Evolutionary conservation across 2,329 filamentous ascomycete species (phyloP).

Genomic region (Pseudogymnoascus sp.): DNA sequence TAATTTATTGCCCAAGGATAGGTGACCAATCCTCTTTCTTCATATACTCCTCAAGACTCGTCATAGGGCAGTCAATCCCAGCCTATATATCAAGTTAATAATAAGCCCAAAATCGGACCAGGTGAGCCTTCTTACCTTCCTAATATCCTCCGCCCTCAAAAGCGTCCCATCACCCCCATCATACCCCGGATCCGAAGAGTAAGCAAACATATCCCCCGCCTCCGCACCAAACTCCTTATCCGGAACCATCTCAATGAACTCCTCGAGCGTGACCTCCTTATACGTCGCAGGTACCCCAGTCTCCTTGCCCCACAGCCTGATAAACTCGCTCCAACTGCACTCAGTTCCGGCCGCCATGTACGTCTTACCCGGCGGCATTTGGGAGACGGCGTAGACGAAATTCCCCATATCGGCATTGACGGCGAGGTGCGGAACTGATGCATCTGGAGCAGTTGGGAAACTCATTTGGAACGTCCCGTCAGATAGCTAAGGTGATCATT

Average conservation of each 20-base stretch:
- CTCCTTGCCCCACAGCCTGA: slow-evolving; percentile 33
- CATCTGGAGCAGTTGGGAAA: slow-evolving; percentile 35
- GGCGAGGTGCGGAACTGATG: slow-evolving; percentile 36
- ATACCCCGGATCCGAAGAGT: slow-evolving; percentile 40
- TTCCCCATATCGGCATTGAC: slow-evolving; percentile 39
- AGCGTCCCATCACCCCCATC: slow-evolving; percentile 36
- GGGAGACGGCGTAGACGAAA: slow-evolving; percentile 40
- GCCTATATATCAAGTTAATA: background rate
- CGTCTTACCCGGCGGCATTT: slow-evolving; percentile 39
- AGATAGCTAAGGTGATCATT: slow-evolving; percentile 22
- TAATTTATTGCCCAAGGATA: slow-evolving; percentile 10
- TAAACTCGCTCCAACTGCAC: slow-evolving; percentile 39
- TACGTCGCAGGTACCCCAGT: slow-evolving; percentile 31
- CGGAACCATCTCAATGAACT: slow-evolving; percentile 31
- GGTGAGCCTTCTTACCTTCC: slow-evolving; percentile 29
- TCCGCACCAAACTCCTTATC: slow-evolving; percentile 37
- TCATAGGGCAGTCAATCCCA: slow-evolving; percentile 22
- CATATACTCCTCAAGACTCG: slow-evolving; percentile 24
- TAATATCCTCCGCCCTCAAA: slow-evolving; percentile 36
- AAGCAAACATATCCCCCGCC: slow-evolving; percentile 38
- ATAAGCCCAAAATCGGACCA: background rate
- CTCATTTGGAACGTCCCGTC: slow-evolving; percentile 39
- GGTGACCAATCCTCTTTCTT: slow-evolving; percentile 24
- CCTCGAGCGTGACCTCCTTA: slow-evolving; percentile 32
- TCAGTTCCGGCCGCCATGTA: slow-evolving; percentile 41